phyloP scores from a whole-genome alignment of 2,329 filamentous ascomycete species.

The Ophiocordyceps camponoti-leonardi region DNA sequence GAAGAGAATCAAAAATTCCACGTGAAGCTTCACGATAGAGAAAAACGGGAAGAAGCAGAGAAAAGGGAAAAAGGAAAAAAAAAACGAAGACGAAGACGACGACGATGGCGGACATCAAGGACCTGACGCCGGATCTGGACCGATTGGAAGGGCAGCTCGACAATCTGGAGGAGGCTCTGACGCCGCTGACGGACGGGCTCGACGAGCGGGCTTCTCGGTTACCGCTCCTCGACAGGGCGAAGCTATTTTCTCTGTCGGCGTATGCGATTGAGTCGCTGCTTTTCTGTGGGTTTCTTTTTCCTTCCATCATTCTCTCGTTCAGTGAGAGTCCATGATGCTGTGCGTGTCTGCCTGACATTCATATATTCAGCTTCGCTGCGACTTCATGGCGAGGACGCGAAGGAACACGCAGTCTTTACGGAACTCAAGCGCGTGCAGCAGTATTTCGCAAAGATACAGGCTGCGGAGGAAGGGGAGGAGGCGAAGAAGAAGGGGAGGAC shows the following conservation, averaged over 20 bases:
- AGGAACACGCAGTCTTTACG: conserved; percentile 65
- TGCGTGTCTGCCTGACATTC: no score
- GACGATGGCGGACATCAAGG: conserved; percentile 23
- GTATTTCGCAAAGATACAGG: conserved; percentile 86
- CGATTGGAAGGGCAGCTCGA: conserved; percentile 66
- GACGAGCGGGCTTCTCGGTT: conserved; percentile 57
- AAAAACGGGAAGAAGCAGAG: no score
- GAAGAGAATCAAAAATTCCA: no score
- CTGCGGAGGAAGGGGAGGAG: conserved; percentile 51
- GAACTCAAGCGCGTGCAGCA: conserved; percentile 77
- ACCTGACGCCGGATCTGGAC: conserved; percentile 51
- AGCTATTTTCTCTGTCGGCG: conserved; percentile 73
- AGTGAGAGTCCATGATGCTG: no score
- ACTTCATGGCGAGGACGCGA: conserved; percentile 65
- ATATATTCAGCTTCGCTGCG: conserved; percentile 66
- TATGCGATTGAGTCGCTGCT: conserved; percentile 85
- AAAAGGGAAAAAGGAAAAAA: not conserved
- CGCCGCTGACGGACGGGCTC: conserved; percentile 55
- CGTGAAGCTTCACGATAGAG: no score
- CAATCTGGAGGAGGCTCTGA: conserved; percentile 54
- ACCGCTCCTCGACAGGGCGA: conserved; percentile 86
- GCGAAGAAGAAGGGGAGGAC: conserved; percentile 13
- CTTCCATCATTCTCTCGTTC: not conserved
- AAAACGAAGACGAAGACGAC: not conserved
- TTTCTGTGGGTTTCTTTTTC: conserved; percentile 46